Conservation (phyloP, 1,284 basidiomycete species). For the Rhizoctonia solani region DNA sequence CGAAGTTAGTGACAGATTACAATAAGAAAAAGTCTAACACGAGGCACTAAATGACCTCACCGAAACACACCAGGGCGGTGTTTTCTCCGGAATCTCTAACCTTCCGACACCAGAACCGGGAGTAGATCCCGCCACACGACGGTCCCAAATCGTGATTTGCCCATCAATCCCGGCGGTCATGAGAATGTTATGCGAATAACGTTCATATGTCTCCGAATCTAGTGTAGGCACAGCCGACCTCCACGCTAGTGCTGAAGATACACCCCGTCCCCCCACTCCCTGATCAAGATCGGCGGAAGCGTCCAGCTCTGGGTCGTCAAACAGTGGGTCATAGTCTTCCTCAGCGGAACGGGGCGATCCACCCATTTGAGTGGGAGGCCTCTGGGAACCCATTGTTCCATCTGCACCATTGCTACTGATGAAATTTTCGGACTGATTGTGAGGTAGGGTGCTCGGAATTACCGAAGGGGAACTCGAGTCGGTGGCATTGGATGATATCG, state of each 20-base stretch:
- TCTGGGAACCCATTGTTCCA: not conserved
- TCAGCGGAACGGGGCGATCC: slow-evolving; percentile 36
- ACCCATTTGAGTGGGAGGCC: not conserved
- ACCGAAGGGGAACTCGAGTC: slow-evolving; percentile 19
- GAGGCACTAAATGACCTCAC: slow-evolving; percentile 47
- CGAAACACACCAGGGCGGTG: slow-evolving; percentile 95
- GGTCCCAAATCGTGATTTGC: slow-evolving; percentile 90
- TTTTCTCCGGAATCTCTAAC: slow-evolving; percentile 84
- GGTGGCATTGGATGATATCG: slow-evolving; percentile 50
- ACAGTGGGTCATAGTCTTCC: slow-evolving; percentile 67
- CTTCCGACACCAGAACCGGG: slow-evolving; percentile 74
- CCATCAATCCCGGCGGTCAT: slow-evolving; percentile 93
- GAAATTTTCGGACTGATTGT: not conserved
- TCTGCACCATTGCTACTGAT: slow-evolving; percentile 1
- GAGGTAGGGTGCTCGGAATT: not conserved
- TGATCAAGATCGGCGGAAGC: slow-evolving; percentile 46
- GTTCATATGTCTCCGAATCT: slow-evolving; percentile 59
- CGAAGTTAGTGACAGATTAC: not conserved
- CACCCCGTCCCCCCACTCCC: not conserved
- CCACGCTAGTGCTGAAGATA: slow-evolving; percentile 27
- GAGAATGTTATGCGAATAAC: slow-evolving; percentile 81
- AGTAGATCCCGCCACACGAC: slow-evolving; percentile 61
- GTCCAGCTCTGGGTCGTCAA: slow-evolving; percentile 70
- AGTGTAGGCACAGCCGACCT: slow-evolving; percentile 51
- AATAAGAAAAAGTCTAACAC: not conserved